Evolutionary conservation across 345 rosid species (phyloP).

Genomic region (Reutealis trisperma): DNA sequence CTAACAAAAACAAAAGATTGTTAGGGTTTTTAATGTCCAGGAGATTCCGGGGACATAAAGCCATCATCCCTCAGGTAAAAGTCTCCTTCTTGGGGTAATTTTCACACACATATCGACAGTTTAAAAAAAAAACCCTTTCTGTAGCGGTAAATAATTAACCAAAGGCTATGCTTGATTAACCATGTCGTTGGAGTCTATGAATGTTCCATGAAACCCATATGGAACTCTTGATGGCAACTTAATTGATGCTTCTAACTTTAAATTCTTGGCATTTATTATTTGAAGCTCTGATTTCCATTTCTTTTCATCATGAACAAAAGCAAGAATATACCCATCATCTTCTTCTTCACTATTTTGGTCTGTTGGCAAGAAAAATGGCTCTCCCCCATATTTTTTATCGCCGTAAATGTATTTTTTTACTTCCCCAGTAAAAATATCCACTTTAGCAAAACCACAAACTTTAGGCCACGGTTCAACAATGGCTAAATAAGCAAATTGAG

Average conservation of each 20-base stretch:
- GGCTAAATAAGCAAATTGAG: conserved; percentile 76
- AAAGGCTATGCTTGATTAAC: conserved; percentile 54
- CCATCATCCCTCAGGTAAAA: conserved; percentile 51
- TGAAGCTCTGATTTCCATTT: conserved; percentile 79
- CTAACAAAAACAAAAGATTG: conserved; percentile 14
- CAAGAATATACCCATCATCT: conserved; percentile 80
- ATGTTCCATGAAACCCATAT: conserved; percentile 95
- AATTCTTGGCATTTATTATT: conserved; percentile 65
- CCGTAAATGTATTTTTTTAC: conserved; percentile 66
- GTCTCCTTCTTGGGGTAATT: conserved; percentile 15
- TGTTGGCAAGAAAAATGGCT: conserved; percentile 73
- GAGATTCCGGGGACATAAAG: conserved; percentile 48
- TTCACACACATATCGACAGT: background rate
- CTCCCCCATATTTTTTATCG: conserved; percentile 72
- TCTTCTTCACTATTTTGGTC: conserved; percentile 45
- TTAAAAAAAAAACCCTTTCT: background rate
- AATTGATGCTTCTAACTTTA: conserved; percentile 67
- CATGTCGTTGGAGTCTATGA: conserved; percentile 63
- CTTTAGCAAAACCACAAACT: conserved; percentile 87
- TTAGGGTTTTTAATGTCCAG: conserved; percentile 10
- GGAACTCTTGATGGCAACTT: conserved; percentile 91
- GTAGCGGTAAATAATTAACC: background rate
- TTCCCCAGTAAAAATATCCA: conserved; percentile 74
- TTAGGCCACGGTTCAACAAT: conserved; percentile 98
- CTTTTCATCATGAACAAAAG: conserved; percentile 85